Conservation (phyloP, 345 rosid genomes). For the Kernera saxatilis region DNA sequence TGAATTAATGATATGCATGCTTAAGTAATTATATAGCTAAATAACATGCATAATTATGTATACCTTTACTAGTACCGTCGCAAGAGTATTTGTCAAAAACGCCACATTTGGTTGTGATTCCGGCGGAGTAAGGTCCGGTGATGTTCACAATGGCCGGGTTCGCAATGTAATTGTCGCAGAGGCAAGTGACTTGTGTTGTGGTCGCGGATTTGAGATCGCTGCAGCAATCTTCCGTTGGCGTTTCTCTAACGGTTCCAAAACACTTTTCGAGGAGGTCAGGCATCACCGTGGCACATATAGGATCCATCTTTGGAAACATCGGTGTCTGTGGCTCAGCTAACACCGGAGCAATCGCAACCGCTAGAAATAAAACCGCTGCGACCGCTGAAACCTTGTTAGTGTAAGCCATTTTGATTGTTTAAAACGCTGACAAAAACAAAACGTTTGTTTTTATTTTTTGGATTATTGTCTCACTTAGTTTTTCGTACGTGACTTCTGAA, state of each 20-base stretch:
- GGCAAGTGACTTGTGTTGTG: slow-evolving; percentile 22
- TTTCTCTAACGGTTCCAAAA: slow-evolving; percentile 18
- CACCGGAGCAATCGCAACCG: slow-evolving; percentile 3
- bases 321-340: not conserved
- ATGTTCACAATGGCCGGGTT: slow-evolving; percentile 6
- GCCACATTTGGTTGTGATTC: slow-evolving; percentile 24
- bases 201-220: slow-evolving; percentile 23
- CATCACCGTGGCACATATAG: slow-evolving; percentile 7
- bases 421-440: not conserved
- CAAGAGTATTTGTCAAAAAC: slow-evolving; percentile 23
- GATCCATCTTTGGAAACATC: slow-evolving; percentile 12
- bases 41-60: not conserved
- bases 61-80: slow-evolving; percentile 19
- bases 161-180: slow-evolving; percentile 25
- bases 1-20: not conserved
- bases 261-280: slow-evolving; percentile 25
- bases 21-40: not conserved
- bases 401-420: not conserved
- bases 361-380: not conserved
- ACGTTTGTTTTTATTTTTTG: not conserved
- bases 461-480: not conserved
- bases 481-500: not conserved
- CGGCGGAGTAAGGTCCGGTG: slow-evolving; percentile 22
- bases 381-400: not conserved
- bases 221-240: slow-evolving; percentile 25